A percentile compares a stretch with the other conserved stretches of the same genome.
phyloP scores from a whole-genome alignment of 345 rosid species.

The Litchi chinensis region DNA sequence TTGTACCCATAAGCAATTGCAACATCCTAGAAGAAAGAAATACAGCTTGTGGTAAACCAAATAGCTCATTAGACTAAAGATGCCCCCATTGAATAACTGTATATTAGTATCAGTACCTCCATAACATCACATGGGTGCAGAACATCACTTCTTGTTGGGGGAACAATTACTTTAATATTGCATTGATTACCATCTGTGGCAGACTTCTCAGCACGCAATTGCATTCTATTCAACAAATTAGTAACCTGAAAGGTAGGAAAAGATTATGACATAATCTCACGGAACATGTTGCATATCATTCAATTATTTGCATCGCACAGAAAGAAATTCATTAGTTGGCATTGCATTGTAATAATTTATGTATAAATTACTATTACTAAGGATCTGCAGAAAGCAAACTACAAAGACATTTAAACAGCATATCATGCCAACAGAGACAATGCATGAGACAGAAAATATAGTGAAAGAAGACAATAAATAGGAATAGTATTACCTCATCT shows the following conservation, averaged over 20 bases:
- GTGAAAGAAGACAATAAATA: background rate
- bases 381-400: background rate
- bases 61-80: background rate
- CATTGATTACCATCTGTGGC: conserved; percentile 37
- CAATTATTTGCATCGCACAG: background rate
- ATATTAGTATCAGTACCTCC: conserved; percentile 59
- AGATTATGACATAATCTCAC: conserved; percentile 10
- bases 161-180: conserved; percentile 62
- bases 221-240: conserved; percentile 73
- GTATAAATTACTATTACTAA: background rate
- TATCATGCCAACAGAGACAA: background rate
- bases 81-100: background rate
- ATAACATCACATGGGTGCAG: conserved; percentile 93
- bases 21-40: conserved; percentile 63
- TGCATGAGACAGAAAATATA: background rate
- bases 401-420: background rate
- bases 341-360: background rate
- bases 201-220: conserved; percentile 56
- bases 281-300: background rate
- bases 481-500: conserved; percentile 60
- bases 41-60: conserved; percentile 9
- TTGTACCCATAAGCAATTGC: conserved; percentile 95
- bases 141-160: conserved; percentile 89
- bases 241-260: conserved; percentile 54
- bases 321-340: background rate